Evolutionary conservation across 169 alveolate species (phyloP), one percentile per base, ranked within the genome.

Genomic region (Plasmodium yoelii): DNA sequence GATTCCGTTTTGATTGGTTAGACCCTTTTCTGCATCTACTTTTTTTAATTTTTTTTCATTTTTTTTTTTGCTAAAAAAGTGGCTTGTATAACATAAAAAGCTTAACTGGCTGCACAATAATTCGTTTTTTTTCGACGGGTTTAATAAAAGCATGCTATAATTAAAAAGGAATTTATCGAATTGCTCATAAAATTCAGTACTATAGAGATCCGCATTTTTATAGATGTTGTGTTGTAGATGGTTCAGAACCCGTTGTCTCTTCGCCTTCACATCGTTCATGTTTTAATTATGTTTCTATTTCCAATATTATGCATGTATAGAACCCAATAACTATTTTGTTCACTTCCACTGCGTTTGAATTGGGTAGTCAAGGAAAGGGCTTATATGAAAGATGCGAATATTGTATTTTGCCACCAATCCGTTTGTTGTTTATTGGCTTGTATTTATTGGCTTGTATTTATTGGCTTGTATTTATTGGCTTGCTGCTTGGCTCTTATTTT

Each of bases 131-230:
- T 56, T 77, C 22, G 39, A 77, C 0, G 88, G 77, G 39, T 77
- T 77, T 46, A 77, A n/a, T 42, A 77, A 28, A 26, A 77, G 46
- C 26, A 77, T 69, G n/a, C 88, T 68, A 44, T 77, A 77, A 49
- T 77, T 77, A 57, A 77, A 77, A 46, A 77, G 77, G 75, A 77
- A 77, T 18, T 26, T 46, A 5, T 77, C 88, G 8, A 77, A 77
- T 34, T 77, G 77, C 4, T 77, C 88, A 57, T 77, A 77, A 44
- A 61, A 77, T n/a, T 77, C 88, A 5, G 28, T 28, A 15, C 46
- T 13, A 39, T 77, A 64, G 9, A 77, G 56, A 1, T 18, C 28
- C 12, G 47, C 19, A 68, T 64, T 77, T 68, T 64, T 77, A 19
- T 75, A 77, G 6, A 77, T 63, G 26, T 64, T 64, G 26, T 64